Percentiles rank a stretch among this genome's conserved stretches.
These are phyloP conservation scores for Claviceps purpurea DNA, from an alignment of 2,329 filamentous ascomycete species.

Conservation along the genomic window DNA sequence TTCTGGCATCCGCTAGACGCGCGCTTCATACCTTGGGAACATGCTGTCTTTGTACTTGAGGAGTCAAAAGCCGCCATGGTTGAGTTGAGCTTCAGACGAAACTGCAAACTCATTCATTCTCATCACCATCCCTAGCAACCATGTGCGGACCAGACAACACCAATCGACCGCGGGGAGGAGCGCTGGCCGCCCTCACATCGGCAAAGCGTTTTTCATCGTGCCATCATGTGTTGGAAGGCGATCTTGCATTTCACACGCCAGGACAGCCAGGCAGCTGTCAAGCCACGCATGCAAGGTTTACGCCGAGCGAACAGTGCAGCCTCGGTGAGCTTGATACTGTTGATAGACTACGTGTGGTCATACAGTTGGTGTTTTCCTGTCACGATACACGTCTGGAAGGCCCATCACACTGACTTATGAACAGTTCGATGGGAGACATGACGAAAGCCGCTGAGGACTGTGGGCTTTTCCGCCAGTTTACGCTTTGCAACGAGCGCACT, in stretches of 20 bases:
- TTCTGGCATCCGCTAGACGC: not conserved
- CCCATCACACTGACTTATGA: conserved; percentile 8
- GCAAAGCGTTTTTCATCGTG: conserved; percentile 7
- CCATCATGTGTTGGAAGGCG: conserved; percentile 14
- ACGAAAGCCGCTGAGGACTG: conserved; percentile 26
- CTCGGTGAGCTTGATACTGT: conserved; percentile 7
- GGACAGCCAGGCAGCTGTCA: conserved; percentile 21
- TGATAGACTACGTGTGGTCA: conserved; percentile 26
- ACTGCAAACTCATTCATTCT: not conserved
- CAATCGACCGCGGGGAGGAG: conserved; percentile 29
- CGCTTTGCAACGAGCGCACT: conserved; percentile 12
- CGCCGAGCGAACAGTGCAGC: conserved; percentile 13
- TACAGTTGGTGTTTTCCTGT: conserved; percentile 25
- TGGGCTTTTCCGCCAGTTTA: conserved; percentile 27
- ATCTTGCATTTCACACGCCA: conserved; percentile 31
- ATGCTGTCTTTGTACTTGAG: not conserved
- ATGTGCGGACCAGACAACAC: conserved; percentile 34
- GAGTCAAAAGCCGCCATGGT: not conserved
- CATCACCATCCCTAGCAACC: not conserved
- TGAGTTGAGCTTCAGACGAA: not conserved
- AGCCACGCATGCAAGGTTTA: conserved; percentile 31
- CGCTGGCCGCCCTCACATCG: conserved; percentile 29
- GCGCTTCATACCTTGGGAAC: not conserved
- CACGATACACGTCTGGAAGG: not conserved
- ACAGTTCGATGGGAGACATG: conserved; percentile 28